These are phyloP conservation scores for Echeveria elegans DNA, from an alignment of 164 flowering plant genomes.

Conservation along the genomic window DNA sequence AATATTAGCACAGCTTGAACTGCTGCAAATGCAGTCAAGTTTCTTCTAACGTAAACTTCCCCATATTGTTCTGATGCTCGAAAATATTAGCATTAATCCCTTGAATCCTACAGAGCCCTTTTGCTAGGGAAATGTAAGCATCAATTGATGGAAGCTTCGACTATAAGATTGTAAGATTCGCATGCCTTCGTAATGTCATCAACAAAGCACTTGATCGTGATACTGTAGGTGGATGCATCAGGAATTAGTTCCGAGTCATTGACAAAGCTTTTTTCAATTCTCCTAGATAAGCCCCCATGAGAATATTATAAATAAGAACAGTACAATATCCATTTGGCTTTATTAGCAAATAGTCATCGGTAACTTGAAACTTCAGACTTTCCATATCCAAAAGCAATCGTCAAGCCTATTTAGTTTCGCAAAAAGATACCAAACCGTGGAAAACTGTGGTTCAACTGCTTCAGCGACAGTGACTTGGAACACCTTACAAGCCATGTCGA, in stretches of 20 bases:
- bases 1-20: slow-evolving; percentile 69
- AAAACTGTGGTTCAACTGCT: slow-evolving; percentile 58
- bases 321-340: slow-evolving; percentile 46
- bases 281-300: slow-evolving; percentile 59
- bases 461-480: slow-evolving; percentile 54
- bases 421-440: slow-evolving; percentile 51
- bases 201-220: slow-evolving; percentile 56
- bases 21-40: slow-evolving; percentile 74
- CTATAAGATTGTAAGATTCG: slow-evolving; percentile 47
- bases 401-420: slow-evolving; percentile 49
- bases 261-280: slow-evolving; percentile 44
- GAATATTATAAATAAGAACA: slow-evolving; percentile 52
- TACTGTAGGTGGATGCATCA: slow-evolving; percentile 51
- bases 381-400: slow-evolving; percentile 54
- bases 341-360: slow-evolving; percentile 38
- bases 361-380: slow-evolving; percentile 37
- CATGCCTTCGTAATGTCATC: slow-evolving; percentile 65
- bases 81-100: slow-evolving; percentile 71
- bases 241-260: slow-evolving; percentile 32
- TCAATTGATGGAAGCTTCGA: slow-evolving; percentile 53
- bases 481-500: slow-evolving; percentile 67
- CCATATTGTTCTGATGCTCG: no score
- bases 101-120: slow-evolving; percentile 63
- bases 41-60: slow-evolving; percentile 44
- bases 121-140: slow-evolving; percentile 62